Percentiles rank a stretch among this genome's conserved stretches.
These are phyloP conservation scores for Diaporthe sp. DNA, from an alignment of 2,329 filamentous ascomycete genomes.

Conservation along the genomic window DNA sequence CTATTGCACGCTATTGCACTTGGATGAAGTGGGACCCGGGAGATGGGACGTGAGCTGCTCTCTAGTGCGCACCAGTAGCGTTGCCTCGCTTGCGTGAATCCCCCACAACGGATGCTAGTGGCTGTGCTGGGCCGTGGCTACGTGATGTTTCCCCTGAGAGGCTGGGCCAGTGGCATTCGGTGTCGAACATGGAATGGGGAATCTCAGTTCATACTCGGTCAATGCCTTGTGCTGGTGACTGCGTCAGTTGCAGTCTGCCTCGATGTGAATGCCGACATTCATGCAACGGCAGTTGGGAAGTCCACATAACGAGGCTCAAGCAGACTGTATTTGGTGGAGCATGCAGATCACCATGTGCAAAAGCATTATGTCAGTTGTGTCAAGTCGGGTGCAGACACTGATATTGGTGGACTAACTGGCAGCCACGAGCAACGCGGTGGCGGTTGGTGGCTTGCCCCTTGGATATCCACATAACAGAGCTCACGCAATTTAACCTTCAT, in stretches of 20 bases:
- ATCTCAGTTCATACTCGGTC: neutral
- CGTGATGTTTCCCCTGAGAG: neutral
- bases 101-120: neutral
- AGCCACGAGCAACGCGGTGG: neutral
- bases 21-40: neutral
- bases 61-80: constrained; percentile 4
- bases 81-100: neutral
- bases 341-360: constrained; percentile 4
- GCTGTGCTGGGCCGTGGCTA: neutral
- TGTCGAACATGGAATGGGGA: neutral
- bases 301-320: neutral
- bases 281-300: neutral
- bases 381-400: neutral
- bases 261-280: neutral
- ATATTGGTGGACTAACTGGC: neutral
- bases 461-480: constrained; percentile 1
- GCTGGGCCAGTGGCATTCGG: neutral
- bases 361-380: neutral
- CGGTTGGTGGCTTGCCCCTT: constrained; percentile 20
- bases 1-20: too few species aligned
- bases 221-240: neutral
- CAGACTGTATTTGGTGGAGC: constrained; percentile 16
- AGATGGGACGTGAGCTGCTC: neutral
- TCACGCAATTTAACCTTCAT: constrained; percentile 22
- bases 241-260: neutral